Conservation (phyloP, 768 basidiomycete species). For the Vishniacozyma victoriae region DNA sequence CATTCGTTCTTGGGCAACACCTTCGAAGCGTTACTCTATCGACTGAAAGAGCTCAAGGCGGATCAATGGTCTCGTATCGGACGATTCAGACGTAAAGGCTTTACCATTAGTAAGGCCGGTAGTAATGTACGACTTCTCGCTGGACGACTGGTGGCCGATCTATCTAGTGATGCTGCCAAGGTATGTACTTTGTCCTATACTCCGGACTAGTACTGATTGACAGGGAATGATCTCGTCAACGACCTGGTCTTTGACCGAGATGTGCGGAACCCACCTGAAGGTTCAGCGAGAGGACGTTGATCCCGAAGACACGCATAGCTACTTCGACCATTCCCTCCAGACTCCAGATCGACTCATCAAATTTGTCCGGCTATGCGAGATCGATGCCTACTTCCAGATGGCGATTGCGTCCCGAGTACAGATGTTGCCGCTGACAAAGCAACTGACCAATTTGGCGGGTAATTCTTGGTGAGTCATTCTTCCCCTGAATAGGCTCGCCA, state of each 20-base stretch:
- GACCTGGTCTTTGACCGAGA: conserved; percentile 96
- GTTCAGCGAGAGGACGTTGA: conserved; percentile 88
- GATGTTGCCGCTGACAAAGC: conserved; percentile 82
- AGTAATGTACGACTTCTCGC: conserved; percentile 70
- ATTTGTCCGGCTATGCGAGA: conserved; percentile 87
- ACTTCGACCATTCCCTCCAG: conserved; percentile 75
- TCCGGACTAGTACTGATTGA: background rate
- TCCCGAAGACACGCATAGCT: conserved; percentile 84
- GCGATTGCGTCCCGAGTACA: conserved; percentile 92
- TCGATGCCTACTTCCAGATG: conserved; percentile 96
- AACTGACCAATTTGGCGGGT: conserved; percentile 90
- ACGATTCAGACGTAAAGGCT: conserved; percentile 72
- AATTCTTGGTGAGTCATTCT: conserved; percentile 73
- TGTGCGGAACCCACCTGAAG: conserved; percentile 85
- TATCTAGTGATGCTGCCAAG: conserved; percentile 90
- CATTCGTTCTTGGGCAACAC: conserved; percentile 89
- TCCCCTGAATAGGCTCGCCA: too few relatives aligned
- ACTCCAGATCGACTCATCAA: conserved; percentile 71
- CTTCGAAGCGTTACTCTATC: conserved; percentile 80
- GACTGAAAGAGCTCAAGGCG: conserved; percentile 82
- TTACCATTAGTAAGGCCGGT: conserved; percentile 53
- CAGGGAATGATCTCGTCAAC: conserved; percentile 96
- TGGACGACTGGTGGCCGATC: conserved; percentile 82
- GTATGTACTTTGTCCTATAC: conserved; percentile 49
- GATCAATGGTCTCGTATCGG: conserved; percentile 94